A percentile compares a stretch with the other conserved stretches of the same genome.
These are phyloP conservation scores for Apiosordaria backusii DNA, from an alignment of 495 filamentous ascomycete species.

Conservation along the genomic window DNA sequence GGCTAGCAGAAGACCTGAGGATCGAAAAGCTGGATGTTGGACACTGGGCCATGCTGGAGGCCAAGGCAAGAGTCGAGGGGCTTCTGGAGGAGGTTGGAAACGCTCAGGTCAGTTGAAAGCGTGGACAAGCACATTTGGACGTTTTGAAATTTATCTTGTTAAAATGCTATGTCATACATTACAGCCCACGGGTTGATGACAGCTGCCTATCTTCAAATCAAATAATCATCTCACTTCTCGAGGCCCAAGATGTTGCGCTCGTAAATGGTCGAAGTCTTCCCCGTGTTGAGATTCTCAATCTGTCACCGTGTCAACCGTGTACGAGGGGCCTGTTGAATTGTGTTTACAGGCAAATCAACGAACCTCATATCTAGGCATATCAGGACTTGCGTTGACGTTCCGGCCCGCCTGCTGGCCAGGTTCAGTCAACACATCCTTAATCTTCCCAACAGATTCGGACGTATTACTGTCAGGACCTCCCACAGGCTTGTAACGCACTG, in stretches of 20 bases:
- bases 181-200: no score
- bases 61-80: background rate
- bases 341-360: conserved; percentile 2
- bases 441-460: conserved; percentile 38
- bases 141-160: no score
- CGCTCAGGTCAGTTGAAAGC: background rate
- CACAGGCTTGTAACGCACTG: conserved; percentile 12
- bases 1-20: background rate
- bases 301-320: conserved; percentile 10
- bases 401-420: conserved; percentile 41
- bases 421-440: conserved; percentile 38
- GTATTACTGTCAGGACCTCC: conserved; percentile 36
- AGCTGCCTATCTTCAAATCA: no score
- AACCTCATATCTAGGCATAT: conserved; percentile 43
- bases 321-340: background rate
- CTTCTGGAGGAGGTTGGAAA: background rate
- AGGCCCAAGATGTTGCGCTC: conserved; percentile 41
- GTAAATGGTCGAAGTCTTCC: conserved; percentile 39
- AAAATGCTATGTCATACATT: no score
- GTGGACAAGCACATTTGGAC: no score
- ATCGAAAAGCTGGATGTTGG: background rate
- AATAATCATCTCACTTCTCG: background rate
- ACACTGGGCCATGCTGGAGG: background rate
- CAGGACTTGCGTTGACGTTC: conserved; percentile 38
- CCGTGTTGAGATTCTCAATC: conserved; percentile 44